Base-by-base conservation (phyloP, 106 monocot genomes). In the Dioscorea dumetorum region DNA sequence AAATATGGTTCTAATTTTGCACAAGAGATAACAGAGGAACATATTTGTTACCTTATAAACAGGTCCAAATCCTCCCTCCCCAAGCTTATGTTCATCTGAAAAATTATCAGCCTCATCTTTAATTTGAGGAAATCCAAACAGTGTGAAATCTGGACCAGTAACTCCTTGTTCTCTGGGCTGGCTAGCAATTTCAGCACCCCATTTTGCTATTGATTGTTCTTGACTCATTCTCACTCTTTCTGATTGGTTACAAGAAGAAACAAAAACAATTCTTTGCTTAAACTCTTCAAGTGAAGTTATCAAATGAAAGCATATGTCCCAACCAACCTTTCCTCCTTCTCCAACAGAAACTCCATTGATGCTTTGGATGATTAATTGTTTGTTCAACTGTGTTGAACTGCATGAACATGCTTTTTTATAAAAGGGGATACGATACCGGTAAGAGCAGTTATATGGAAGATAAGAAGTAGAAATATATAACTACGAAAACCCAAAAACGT, bases 1-100 rank as follows among this genome's bases (percentile, higher is more conserved):
- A 41, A 41, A 41, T 41, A 32, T 62, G 15, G 62, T 62, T 33
- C 17, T 15, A 17, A 8, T 17, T 16, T 24, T 17, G n/a, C 33
- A 3, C 8, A 8, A 77, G 8, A 58, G 28, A 3, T 1, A 28
- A 3, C 28, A 28, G 28, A 28, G 28, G 3, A 28, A 28, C 28
- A 54, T 16, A 54, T 18, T 53, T 31, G 13, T 2, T 78, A 79
- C 81, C 76, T 76, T 81, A 59, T 81, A 76, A 56, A 81, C 81
- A 54, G 33, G 48, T 20, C 81, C 80, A 66, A 80, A 80, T 22
- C 71, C 75, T 66, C 75, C 80, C 32, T 53, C 53, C 15, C 71
- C 80, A 3, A 75, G 34, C 70, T 75, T 75, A 48, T 67, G 65
- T 50, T 6, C 18, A 33, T 31, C 53, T 11, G 64, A 78, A 33